Evolutionary conservation across 768 basidiomycete species (phyloP), one percentile per base, ranked within the genome.

Genomic region (Pilatotrama ljubarskyi): DNA sequence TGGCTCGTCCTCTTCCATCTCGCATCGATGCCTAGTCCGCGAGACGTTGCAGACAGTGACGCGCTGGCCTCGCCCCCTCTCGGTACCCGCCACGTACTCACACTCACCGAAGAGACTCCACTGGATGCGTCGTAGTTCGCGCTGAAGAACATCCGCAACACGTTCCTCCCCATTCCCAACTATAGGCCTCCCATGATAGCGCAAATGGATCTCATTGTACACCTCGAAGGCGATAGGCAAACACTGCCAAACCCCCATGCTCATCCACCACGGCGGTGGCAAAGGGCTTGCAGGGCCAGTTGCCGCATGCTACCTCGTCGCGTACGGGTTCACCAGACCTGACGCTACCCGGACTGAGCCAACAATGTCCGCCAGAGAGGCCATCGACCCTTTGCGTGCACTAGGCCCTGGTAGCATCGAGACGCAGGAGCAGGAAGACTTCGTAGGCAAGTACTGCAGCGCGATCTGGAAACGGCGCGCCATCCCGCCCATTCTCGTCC

Each of bases 261-360:
- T 86, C 14, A 72, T 86, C 2, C 84, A 86, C 61, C 86, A 85
- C 64, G 84, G 83, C 4, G 85, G 84, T 6, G 85, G 85, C 2
- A 85, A 84, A 61, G 85, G 85, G 0, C 78, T 84, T 10, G 84
- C 84, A 22, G 85, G 85, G 15, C 85, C 83, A 1, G 82, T 86
- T 0, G 79, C 81, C 5, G 85, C 84, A 0, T 84, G 84, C 61
- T 85, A 84, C 62, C 73, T 87, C 47, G 78, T 78, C 25, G 83
- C 84, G 0, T 83, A 77, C 65, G 84, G 85, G 1, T 85, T 84
- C 69, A 68, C 69, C 14, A 73, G 70, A 35, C 79, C 80, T n/a
- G 64, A 68, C n/a, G 62, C 66, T n/a, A 48, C 67, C 25, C 77
- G 76, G 62, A 73, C 73, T 7, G 78, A 80, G 46, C 84, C 84